Conservation (phyloP, 2,329 filamentous ascomycete species). For the Clonostachys sp. region DNA sequence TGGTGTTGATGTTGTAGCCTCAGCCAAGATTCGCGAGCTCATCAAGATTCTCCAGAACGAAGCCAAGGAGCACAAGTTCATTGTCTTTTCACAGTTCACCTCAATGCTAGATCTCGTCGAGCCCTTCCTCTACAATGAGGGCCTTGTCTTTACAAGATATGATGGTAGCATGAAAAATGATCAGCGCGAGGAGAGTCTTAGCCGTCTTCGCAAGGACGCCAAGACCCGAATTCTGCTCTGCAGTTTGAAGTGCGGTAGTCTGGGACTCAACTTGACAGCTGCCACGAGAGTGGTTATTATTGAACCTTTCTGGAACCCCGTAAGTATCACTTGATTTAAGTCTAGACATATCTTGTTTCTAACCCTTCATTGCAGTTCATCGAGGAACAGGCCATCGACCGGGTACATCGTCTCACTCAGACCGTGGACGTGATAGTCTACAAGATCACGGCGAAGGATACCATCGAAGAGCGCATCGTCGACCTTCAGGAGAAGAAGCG, state of each 20-base stretch:
- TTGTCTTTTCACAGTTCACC: slow-evolving; percentile 97
- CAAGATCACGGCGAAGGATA: slow-evolving; percentile 81
- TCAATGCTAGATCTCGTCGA: slow-evolving; percentile 97
- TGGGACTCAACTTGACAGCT: slow-evolving; percentile 91
- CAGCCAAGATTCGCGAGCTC: slow-evolving; percentile 88
- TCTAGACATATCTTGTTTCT: not conserved
- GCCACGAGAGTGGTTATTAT: slow-evolving; percentile 91
- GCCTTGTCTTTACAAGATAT: slow-evolving; percentile 81
- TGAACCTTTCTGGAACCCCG: slow-evolving; percentile 97
- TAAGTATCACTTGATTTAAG: slow-evolving; percentile 33
- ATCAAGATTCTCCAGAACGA: slow-evolving; percentile 78
- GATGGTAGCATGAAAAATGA: slow-evolving; percentile 96
- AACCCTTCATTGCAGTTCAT: slow-evolving; percentile 61
- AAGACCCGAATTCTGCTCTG: slow-evolving; percentile 81
- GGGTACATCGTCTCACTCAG: slow-evolving; percentile 96
- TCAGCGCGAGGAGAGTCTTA: slow-evolving; percentile 79
- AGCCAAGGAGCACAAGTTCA: slow-evolving; percentile 83
- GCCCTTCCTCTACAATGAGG: slow-evolving; percentile 74
- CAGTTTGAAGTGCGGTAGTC: slow-evolving; percentile 86
- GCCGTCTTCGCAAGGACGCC: slow-evolving; percentile 69
- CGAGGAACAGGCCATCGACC: slow-evolving; percentile 97
- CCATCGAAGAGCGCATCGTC: slow-evolving; percentile 92
- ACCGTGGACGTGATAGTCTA: slow-evolving; percentile 93
- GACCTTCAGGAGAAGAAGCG: slow-evolving; percentile 92
- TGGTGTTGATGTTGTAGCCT: slow-evolving; percentile 54